Evolutionary conservation across 2,329 filamentous ascomycete genomes (phyloP), one percentile per base, ranked within the genome.

Genomic region (Ramularia collo-cygni): DNA sequence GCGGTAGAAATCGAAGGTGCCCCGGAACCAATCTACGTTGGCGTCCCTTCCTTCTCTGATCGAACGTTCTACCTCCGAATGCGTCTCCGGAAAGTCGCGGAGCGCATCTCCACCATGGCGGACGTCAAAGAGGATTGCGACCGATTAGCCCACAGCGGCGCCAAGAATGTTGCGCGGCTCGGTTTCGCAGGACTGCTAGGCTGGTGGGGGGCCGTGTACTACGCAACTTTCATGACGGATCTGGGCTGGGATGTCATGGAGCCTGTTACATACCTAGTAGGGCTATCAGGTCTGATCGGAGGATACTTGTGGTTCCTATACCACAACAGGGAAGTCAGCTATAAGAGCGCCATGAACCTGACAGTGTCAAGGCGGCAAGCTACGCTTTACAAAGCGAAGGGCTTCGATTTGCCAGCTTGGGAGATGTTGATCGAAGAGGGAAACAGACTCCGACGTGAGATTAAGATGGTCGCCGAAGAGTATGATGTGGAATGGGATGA

Each of bases 301-400:
- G 89, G 87, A 51, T 95, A 95, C 57, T 70, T 94, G 38, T 95
- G 87, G 86, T 95, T 95, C 61, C 68, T 95, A 9, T 94, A 89
- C 64, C 85, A 95, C 67, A 93, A 89, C 65, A 78, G 85, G 14
- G 88, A 95, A 64, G 80, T 94, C 31, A 47, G 79, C 49, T 95
- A 95, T 68, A 81, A 84, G 51, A 82, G 82, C 2, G 87, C 89
- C 18, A 79, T 95, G 67, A 89, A 93, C 60, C 74, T 93, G 38
- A 95, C 89, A 5, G 83, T 95, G 27, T 85, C 78, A 27, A 74
- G 79, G 26, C 76, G 88, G 4, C 88, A 94, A 63, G 74, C 76
- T 39, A 77, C 80, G 37, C 68, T 95, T 8, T 95, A 95, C 60
- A 73, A 83, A 51, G 68, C 73, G 30, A 77, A 79, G 8, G 85